Base-by-base conservation (phyloP, 805 yeast species). In the Metschnikowia chrysomelidarum region DNA sequence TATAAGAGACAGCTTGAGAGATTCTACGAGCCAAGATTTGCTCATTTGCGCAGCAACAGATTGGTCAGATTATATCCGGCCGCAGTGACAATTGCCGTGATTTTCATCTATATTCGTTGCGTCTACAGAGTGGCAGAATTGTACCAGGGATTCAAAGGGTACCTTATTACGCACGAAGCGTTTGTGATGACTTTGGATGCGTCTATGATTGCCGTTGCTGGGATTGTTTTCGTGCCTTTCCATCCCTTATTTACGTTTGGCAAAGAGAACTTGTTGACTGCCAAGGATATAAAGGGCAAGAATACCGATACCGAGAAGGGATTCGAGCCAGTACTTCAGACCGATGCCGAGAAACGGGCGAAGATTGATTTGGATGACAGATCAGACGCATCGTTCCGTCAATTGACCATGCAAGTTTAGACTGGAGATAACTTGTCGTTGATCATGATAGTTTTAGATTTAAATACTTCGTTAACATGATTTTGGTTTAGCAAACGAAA, bases 41-140 rank as follows among this genome's bases (percentile, higher is more conserved):
- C 32, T 1, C 19, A 26, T 9, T 46, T 62, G 13, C 52, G 71
- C 20, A 18, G 24, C 3, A 35, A 59, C 7, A 28, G 21, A 10
- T 47, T 63, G 25, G 55, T 60, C 24, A 39, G 42, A 8, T 64
- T 51, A 40, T 55, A 51, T 46, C 67, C 68, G 6, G 48, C 60
- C 22, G 67, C 56, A 2, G 41, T 64, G 11, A 56, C 67, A 2
- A 14, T 48, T 7, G 51, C 67, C 0, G 67, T 63, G 5, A 5
- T 57, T n/a, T 49, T 46, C 9, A 51, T 64, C 31, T 64, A 62
- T 41, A 58, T 61, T 29, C 50, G 45, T 30, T 59, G 64, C 42
- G 40, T 63, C 15, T 65, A 65, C 43, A 53, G 70, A 47, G 67
- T 64, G 30, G 64, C 61, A 10, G 70, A 65, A 35, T 53, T 65